Base-by-base conservation (phyloP, 495 filamentous ascomycete species). In the Lepraria neglecta region DNA sequence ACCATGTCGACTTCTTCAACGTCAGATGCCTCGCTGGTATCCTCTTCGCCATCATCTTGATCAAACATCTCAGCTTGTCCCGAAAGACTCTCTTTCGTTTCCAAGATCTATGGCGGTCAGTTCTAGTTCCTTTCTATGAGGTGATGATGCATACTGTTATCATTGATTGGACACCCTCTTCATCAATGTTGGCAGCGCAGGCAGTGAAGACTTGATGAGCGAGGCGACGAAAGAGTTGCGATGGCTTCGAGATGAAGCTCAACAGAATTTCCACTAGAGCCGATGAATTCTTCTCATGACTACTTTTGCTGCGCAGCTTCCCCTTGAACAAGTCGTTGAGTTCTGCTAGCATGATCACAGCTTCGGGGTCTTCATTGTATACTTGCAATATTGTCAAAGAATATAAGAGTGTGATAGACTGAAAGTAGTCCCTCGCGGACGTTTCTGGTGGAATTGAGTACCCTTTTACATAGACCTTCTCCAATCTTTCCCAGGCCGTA, bases 21-120 rank as follows among this genome's bases (percentile, higher is more conserved):
- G 30, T 78, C 74, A 19, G 64, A 64, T 40, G 65, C 69, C 44
- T 70, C 76, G 19, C 76, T 75, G 19, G 68, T 70, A 63, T 69
- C 75, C 9, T 67, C 64, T 27, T 65, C 66, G 38, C 70, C 73
- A 9, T 73, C 77, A 56, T 79, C 81, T 65, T 86, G 81, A 55
- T 88, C 88, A 75, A 97, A 97, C 58, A 97, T 79, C 43, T 89
- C 86, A 63, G 89, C 83, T 65, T 96, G 89, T 12, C 94, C 94
- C 51, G 84, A 83, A 45, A 88, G 74, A 65, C 79, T 92, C 73
- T 98, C 94, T 57, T 87, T 87, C 10, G 87, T 87, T 59, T 84
- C 78, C 28, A 97, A 76, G 11, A 90, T 82, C 70, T 89, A 75
- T 14, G 52, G 27, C 27, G 4, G 11, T 65, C 24, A 66, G 62